These are phyloP conservation scores for Pestalotiopsis sp. DNA, from an alignment of 2,329 filamentous ascomycete genomes.

Conservation along the genomic window DNA sequence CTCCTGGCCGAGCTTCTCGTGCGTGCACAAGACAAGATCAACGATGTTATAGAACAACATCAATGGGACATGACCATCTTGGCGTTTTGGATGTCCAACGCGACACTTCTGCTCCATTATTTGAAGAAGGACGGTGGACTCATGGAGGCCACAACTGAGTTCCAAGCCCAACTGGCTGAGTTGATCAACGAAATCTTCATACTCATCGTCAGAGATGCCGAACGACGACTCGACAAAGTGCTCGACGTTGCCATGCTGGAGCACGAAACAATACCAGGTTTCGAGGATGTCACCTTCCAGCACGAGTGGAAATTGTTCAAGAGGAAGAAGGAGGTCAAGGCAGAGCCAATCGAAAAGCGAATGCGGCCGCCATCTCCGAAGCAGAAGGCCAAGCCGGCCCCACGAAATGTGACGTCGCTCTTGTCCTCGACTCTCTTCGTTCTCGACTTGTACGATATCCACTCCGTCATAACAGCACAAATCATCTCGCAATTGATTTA, in stretches of 20 bases:
- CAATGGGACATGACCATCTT: constrained; percentile 99
- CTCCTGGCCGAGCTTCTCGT: constrained; percentile 79
- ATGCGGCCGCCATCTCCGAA: constrained; percentile 93
- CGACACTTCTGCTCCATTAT: constrained; percentile 92
- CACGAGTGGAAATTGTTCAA: constrained; percentile 99
- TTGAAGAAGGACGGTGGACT: constrained; percentile 90
- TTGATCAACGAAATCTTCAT: constrained; percentile 99
- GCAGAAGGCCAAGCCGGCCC: constrained; percentile 86
- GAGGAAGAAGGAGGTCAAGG: constrained; percentile 85
- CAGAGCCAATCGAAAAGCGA: constrained; percentile 87
- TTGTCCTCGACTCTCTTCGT: constrained; percentile 96
- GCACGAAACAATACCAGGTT: constrained; percentile 95
- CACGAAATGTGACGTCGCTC: constrained; percentile 92
- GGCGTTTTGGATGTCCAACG: constrained; percentile 98
- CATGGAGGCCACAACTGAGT: constrained; percentile 79
- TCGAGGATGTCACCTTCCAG: constrained; percentile 95
- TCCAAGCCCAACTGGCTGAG: constrained; percentile 91
- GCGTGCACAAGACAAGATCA: constrained; percentile 93
- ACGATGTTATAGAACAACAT: constrained; percentile 89
- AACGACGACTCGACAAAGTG: constrained; percentile 94
- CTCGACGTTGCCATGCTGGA: constrained; percentile 93
- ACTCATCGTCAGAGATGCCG: constrained; percentile 92
- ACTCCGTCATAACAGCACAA: constrained; percentile 93
- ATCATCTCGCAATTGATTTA: constrained; percentile 92
- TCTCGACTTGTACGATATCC: constrained; percentile 96